Percentiles rank a stretch among this genome's conserved stretches.
phyloP scores from a whole-genome alignment of 805 yeast genomes.

The Cyberlindnera meyerae region DNA sequence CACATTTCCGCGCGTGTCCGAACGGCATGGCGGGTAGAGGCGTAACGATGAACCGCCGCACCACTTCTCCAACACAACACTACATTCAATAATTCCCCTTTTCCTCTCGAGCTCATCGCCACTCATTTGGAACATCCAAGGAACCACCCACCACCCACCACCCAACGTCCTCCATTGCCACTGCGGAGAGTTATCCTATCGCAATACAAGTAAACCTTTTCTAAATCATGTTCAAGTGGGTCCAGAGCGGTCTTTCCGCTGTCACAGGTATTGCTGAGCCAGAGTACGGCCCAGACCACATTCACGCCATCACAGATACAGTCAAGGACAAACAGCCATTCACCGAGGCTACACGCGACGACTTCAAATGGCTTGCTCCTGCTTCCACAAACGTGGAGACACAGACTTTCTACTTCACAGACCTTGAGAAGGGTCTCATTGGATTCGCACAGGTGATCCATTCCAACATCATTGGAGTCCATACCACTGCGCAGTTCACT shows the following conservation, averaged over 20 bases:
- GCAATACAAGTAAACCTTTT: no score
- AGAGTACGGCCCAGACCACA: constrained; percentile 89
- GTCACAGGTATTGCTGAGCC: constrained; percentile 98
- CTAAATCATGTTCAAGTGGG: constrained; percentile 69
- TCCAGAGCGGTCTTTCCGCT: constrained; percentile 82
- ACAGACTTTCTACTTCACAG: constrained; percentile 81
- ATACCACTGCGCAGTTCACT: constrained; percentile 90
- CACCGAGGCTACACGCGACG: constrained; percentile 55
- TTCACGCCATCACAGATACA: constrained; percentile 71
- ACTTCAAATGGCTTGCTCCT: constrained; percentile 73
- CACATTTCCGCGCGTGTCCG: no score
- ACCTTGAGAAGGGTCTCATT: constrained; percentile 52
- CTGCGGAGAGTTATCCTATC: no score
- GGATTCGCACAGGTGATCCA: constrained; percentile 96
- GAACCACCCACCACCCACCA: no score
- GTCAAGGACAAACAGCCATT: constrained; percentile 55
- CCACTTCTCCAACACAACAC: no score
- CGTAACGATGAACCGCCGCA: no score
- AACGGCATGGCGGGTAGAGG: no score
- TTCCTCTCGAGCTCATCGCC: no score
- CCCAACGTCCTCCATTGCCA: no score
- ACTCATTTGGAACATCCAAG: no score
- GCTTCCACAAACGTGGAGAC: constrained; percentile 90
- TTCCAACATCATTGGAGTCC: constrained; percentile 84
- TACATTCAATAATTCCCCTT: no score